Evolutionary conservation across 1,139 yeast species (phyloP), one percentile per base, ranked within the genome.

Genomic region (Meyerozyma carpophila): DNA sequence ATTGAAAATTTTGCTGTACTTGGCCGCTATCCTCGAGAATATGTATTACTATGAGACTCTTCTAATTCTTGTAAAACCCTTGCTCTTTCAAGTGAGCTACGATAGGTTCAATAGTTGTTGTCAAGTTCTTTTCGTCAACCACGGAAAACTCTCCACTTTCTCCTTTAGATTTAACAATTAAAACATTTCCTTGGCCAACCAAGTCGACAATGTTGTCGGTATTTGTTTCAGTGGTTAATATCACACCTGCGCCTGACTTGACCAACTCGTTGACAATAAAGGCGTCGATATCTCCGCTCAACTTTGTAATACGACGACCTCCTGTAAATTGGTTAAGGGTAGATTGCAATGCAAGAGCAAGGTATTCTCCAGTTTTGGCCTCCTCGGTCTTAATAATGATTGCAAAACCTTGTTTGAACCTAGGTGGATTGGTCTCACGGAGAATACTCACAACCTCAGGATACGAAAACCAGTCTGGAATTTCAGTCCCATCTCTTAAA

Each of bases 401-500:
- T 9, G 87, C 89, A 66, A 91, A 91, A 37, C 98, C 98, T 70
- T 91, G 98, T 49, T 76, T 66, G 48, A 75, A 79, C 68, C 97
- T 83, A 50, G 98, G 96, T 47, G 98, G 98, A 65, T 91, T 91
- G 39, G 94, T 82, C 55, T 89, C 94, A 63, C 98, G 84, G 58
- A 91, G 77, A 49, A 91, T 91, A 62, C 79, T 77, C 48, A 91
- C 98, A 41, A 91, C 97, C 66, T 91, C 97, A 5, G 97, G 97
- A 68, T 91, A 91, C 2, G 96, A 88, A 69, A 91, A 91, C 98
- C 98, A 91, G 58, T 81, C 94, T 48, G 98, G 98, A 54, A 91
- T 91, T 48, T 83, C 84, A 40, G 84, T 77, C 46, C 98, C 98
- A 47, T 84, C 85, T 70, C 82, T 84, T 61, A 91, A 79, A 55